Conservation (phyloP, 2,329 filamentous ascomycete genomes). For the Akanthomyces dipterigenus region DNA sequence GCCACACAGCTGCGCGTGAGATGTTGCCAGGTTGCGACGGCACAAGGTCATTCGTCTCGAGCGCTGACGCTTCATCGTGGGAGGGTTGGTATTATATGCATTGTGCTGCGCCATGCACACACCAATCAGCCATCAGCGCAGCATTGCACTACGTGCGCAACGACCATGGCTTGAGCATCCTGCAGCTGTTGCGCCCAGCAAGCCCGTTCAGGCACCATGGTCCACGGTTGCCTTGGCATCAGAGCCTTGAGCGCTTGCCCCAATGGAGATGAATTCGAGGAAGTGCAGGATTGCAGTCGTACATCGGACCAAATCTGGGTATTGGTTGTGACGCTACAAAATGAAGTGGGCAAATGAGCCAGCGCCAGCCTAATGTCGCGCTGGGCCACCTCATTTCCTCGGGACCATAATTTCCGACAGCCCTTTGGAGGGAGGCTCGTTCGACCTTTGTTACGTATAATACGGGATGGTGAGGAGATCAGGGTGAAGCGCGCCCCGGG, state of each 20-base stretch:
- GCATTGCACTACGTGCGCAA: not conserved
- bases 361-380: not conserved
- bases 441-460: not conserved
- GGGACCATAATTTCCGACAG: not conserved
- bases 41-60: not conserved
- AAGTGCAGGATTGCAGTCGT: slow-evolving; percentile 2
- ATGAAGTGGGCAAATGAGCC: slow-evolving; percentile 6
- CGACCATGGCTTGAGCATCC: not conserved
- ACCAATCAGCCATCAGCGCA: not conserved
- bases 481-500: not conserved
- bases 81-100: not conserved
- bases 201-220: not conserved
- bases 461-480: not conserved
- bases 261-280: not conserved
- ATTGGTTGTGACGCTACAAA: slow-evolving; percentile 4
- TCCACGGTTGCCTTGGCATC: too few relatives aligned
- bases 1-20: not conserved
- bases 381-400: slow-evolving; percentile 7
- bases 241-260: not conserved
- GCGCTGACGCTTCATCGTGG: too few relatives aligned
- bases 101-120: not conserved
- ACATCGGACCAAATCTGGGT: slow-evolving; percentile 10
- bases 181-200: not conserved
- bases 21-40: not conserved
- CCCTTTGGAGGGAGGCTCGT: not conserved